Evolutionary conservation across 1,139 yeast species (phyloP), one percentile per base, ranked within the genome.

Genomic region (Nadsonia commutata): DNA sequence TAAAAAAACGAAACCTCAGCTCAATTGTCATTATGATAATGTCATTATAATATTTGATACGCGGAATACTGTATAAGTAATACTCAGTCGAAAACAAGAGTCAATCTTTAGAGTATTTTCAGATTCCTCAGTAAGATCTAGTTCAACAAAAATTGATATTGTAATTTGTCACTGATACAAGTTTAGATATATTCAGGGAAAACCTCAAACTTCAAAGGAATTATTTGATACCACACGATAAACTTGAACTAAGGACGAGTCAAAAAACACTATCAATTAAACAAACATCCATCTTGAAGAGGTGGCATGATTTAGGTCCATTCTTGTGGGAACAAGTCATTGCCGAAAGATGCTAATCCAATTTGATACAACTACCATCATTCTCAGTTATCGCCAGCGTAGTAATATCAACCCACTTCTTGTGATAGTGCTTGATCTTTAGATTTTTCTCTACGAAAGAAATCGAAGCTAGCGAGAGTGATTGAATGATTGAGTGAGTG

Each of bases 281-380:
- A 0, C 95, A 98, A 98, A 57, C 98, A 90, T 56, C 75, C 72
- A 56, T 88, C 95, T 56, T 90, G 97, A 43, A 93, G 65, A 1
- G 96, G 95, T 36, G 80, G 71, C 96, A 90, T 90, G 0, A 97
- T 81, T 18, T 76, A 74, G 0, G 97, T 88, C 99, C 99, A 90
- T 63, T 93, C 96, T 11, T 66, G 70, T 0, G 99, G 98, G 46
- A 90, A 67, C 31, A 93, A 0, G 96, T 84, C 71, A 90, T 71
- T 0, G 97, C 97, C 31, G 90, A 75, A 18, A 90, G 68, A 59
- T 90, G 98, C 58, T 90, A 98, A 6, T 98, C 98, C 40, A 90
- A 66, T 59, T 93, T 93, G 59, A 90, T 90, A 60, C 80, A 90
- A 6, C 93, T 73, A 2, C 98, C 98, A 16, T 95, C 96, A 56